Evolutionary conservation across 257 asterid species (phyloP), one percentile per base, ranked within the genome.

Genomic region (Cynanchum wilfordii): DNA sequence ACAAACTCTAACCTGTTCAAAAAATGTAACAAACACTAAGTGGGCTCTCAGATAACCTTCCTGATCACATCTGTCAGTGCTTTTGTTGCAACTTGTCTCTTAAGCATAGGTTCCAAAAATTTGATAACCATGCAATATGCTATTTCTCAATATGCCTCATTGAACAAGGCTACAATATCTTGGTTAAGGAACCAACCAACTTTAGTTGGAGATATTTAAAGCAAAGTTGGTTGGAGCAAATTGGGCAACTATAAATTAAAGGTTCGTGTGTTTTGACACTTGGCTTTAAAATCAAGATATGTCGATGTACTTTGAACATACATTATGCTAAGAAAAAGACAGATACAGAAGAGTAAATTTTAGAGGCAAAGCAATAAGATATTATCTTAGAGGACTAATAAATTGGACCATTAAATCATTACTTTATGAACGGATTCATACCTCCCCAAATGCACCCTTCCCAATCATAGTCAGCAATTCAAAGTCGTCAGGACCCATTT

Each of bases 381-480:
- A 27, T 25, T 60, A 12, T 27, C n/a, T 22, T 42, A 29, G 27
- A 55, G 49, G 56, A 44, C 12, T 44, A 66, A 27, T 3, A 66
- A 42, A 57, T 51, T 55, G 47, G 49, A 54, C 27, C 56, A 65
- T 44, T 27, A 66, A 54, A 36, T 36, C 30, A 52, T 12, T 69
- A 15, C 38, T 30, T 33, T 33, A 17, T 50, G 22, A 51, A 65
- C 19, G 69, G 68, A 74, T 64, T 45, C 76, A 70, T 87, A 94
- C 99, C 99, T 94, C 99, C 30, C 99, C 99, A 76, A 94, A 94
- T 75, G 99, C 99, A 75, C 99, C 98, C 82, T 94, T 94, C 66
- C 99, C 99, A 33, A 94, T 94, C 97, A 91, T 91, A 63, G 99
- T 94, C 78, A 94, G 81, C 68, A 94, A 80, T 83, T 94, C 98